Evolutionary conservation across 495 filamentous ascomycete genomes (phyloP), one percentile per base, ranked within the genome.

Genomic region (Hypoxylon rickii): DNA sequence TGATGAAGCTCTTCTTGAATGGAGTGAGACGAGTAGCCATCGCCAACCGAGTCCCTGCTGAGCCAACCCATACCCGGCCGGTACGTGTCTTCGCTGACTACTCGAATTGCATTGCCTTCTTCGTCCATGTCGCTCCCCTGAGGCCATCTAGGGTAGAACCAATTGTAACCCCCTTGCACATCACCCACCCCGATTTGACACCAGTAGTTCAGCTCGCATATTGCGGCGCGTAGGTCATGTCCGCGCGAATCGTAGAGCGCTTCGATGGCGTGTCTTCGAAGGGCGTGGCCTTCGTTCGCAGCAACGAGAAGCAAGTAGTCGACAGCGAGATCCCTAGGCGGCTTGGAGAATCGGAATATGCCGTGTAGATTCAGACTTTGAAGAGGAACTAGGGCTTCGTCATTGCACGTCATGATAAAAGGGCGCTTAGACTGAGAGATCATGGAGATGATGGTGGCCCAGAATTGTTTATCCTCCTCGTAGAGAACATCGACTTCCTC

Each of bases 181-280:
- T 95, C 93, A n/a, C 95, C 95, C 19, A 97, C 83, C 0, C 84
- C 92, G 71, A 97, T 91, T 71, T 97, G 94, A 63, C 95, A 97
- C 91, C 91, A 97, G 69, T 94, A 96, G 57, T 96, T 85, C 8
- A 99, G 77, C 42, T 99, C 90, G 53, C 81, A 87, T n/a, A 97
- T 83, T 0, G 86, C 84, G 20, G 84, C 89, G 16, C 95, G 84
- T 15, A 99, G 75, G 66, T 97, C 94, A 36, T 78, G 69, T 1
- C 77, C 63, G 19, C 86, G 84, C 0, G 83, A 80, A 37, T 78
- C 70, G 61, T 91, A 96, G 2, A 99, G 80, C 31, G 78, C 73
- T 47, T 78, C 75, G 2, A 94, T 78, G 0, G 89, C 83, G 5
- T 83, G 71, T 20, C 90, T 78, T 33, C 80, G 65, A 8, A 99